Conservation (phyloP, 1,284 basidiomycete species). For the Taiwanofungus camphoratus region DNA sequence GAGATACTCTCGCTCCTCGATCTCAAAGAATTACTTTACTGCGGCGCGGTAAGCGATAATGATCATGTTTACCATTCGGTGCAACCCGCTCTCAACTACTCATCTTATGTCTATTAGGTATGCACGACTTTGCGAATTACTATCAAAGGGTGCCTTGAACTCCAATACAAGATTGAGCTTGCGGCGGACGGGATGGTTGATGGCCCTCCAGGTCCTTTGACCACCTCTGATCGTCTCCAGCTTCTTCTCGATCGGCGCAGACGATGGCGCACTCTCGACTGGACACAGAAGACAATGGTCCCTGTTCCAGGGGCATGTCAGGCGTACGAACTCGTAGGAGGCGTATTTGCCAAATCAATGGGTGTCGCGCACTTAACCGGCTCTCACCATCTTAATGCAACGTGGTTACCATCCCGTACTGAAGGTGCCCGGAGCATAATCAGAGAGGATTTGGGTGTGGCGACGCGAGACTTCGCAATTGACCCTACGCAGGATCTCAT, state of each 20-base stretch:
- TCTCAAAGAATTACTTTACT: too few species aligned
- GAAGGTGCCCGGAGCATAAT: slow-evolving; percentile 20
- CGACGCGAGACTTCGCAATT: slow-evolving; percentile 53
- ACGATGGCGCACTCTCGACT: slow-evolving; percentile 38
- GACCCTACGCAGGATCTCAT: slow-evolving; percentile 59
- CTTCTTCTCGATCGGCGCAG: slow-evolving; percentile 33
- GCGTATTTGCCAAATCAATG: slow-evolving; percentile 44
- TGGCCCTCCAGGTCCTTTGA: slow-evolving; percentile 19
- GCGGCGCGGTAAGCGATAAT: too few species aligned
- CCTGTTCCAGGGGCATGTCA: slow-evolving; percentile 37
- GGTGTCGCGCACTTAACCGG: slow-evolving; percentile 13
- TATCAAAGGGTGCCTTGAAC: slow-evolving; percentile 32
- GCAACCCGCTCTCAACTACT: too few species aligned
- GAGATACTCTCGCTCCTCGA: too few species aligned
- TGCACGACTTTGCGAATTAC: slow-evolving; percentile 31
- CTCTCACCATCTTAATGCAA: slow-evolving; percentile 31
- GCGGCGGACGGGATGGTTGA: slow-evolving; percentile 40
- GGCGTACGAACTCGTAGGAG: slow-evolving; percentile 54
- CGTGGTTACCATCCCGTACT: slow-evolving; percentile 34
- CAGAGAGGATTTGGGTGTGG: slow-evolving; percentile 36
- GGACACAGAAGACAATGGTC: slow-evolving; percentile 27
- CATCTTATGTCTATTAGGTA: slow-evolving; percentile 28
- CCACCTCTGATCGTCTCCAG: slow-evolving; percentile 33
- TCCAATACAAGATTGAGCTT: slow-evolving; percentile 48
- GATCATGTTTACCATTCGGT: too few species aligned